Conservation (phyloP, 177 flowering plant genomes). For the Vitis hybrid region DNA sequence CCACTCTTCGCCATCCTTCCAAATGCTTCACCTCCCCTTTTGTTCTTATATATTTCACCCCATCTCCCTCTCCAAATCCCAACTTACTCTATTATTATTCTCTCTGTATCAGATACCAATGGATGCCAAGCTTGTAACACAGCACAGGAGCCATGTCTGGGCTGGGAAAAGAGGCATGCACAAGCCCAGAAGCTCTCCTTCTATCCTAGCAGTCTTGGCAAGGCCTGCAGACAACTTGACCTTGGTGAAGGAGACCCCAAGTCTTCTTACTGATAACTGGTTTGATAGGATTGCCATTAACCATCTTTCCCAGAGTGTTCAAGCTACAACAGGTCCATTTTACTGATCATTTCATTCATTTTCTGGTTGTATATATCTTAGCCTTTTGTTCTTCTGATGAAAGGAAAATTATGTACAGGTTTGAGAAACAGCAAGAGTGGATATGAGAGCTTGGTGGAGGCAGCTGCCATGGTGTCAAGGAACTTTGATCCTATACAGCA, state of each 20-base stretch:
- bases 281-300: slow-evolving; percentile 61
- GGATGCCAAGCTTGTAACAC: slow-evolving; percentile 38
- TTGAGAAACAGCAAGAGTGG: slow-evolving; percentile 52
- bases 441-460: slow-evolving; percentile 77
- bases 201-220: slow-evolving; percentile 32
- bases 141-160: slow-evolving; percentile 12
- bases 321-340: slow-evolving; percentile 55
- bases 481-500: slow-evolving; percentile 48
- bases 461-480: slow-evolving; percentile 35
- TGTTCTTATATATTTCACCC: not conserved
- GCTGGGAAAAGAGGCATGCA: slow-evolving; percentile 7
- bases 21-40: slow-evolving; percentile 6
- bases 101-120: slow-evolving; percentile 7
- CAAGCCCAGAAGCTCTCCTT: slow-evolving; percentile 6
- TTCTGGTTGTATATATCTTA: not conserved
- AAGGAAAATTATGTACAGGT: slow-evolving; percentile 38
- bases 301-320: slow-evolving; percentile 62
- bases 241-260: not conserved
- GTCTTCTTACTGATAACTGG: slow-evolving; percentile 59
- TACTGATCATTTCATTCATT: not conserved
- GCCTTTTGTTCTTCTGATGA: not conserved
- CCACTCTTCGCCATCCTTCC: not conserved
- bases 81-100: slow-evolving; percentile 2
- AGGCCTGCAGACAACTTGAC: slow-evolving; percentile 24
- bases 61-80: not conserved